Evolutionary conservation across 176 grass and related monocot species (phyloP).

Genomic region (Ensete glaucum): DNA sequence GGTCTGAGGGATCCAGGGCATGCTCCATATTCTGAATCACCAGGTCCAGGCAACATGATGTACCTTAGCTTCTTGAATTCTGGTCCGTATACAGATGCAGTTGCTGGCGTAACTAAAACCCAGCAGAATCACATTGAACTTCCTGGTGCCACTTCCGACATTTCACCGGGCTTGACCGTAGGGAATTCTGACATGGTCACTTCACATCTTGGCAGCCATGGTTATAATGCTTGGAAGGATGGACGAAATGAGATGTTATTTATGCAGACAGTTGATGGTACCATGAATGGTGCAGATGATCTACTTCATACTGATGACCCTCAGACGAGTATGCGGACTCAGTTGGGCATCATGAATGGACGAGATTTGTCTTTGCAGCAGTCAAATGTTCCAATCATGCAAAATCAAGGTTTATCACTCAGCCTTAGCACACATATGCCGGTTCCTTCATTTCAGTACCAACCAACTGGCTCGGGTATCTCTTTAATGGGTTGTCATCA

Average conservation of each 20-base stretch:
- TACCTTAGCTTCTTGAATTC: slow-evolving; percentile 51
- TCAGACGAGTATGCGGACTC: slow-evolving; percentile 33
- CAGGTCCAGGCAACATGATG: slow-evolving; percentile 48
- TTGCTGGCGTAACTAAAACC: slow-evolving; percentile 40
- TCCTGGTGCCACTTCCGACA: slow-evolving; percentile 31
- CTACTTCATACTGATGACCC: slow-evolving; percentile 35
- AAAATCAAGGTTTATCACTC: slow-evolving; percentile 61
- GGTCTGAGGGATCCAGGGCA: slow-evolving; percentile 40
- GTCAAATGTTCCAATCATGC: slow-evolving; percentile 31
- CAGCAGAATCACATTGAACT: slow-evolving; percentile 55
- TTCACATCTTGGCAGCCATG: slow-evolving; percentile 28
- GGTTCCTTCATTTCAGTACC: slow-evolving; percentile 58
- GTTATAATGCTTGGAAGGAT: slow-evolving; percentile 49
- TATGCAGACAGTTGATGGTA: slow-evolving; percentile 54
- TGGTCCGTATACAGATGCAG: slow-evolving; percentile 42
- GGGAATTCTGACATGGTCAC: slow-evolving; percentile 40
- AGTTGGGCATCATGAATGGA: slow-evolving; percentile 63
- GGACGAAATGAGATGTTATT: slow-evolving; percentile 54
- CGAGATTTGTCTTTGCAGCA: slow-evolving; percentile 26
- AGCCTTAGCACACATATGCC: slow-evolving; percentile 69
- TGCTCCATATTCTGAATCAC: slow-evolving; percentile 45
- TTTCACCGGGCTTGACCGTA: slow-evolving; percentile 44
- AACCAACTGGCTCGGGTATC: slow-evolving; percentile 42
- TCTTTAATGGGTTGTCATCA: slow-evolving; percentile 36
- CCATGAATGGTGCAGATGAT: slow-evolving; percentile 31